Base-by-base conservation (phyloP, 768 basidiomycete genomes). In the Pulveroboletus ravenelii region DNA sequence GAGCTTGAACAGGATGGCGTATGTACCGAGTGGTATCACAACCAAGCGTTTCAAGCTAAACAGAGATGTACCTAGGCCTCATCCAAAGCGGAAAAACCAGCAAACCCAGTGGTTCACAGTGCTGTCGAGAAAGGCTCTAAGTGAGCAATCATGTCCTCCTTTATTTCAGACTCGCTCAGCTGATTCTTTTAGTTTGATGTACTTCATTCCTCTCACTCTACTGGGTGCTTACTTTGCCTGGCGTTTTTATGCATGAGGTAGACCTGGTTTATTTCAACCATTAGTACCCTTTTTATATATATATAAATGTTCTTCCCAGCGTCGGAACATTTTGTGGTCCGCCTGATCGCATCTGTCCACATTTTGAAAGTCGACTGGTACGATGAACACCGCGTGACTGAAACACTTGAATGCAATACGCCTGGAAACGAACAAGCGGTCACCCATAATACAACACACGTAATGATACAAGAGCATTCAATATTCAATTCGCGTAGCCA, bases 161-260 rank as follows among this genome's bases (percentile, higher is more conserved):
- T 12, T 1, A 45, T 39, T 47, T 41, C 25, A 35, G 45, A 18
- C 14, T 51, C 18, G 7, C 35, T 41, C 44, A 44, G 17, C 6
- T 44, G 20, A 57, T 46, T 54, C 41, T 57, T 40, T 38, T 60
- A 89, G 85, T 69, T 50, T 86, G 68, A 84, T 88, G 78, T 95
- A 92, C 78, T 82, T 93, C 62, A 63, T 92, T 20, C 93, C 93
- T 47, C 77, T 94, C 37, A 80, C 74, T 40, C 70, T 90, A 25
- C 72, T 95, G 41, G 89, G 80, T 54, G 93, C 79, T 43, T 94
- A 92, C 82, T 87, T 95, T 59, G 93, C 83, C 42, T 95, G 84
- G 82, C 80, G 90, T 55, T 84, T 77, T 70, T 91, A 91, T 69
- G 67, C 54, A 54, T 67, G 53, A 69, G 47, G 25, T 35, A 34